Evolutionary conservation across 352 stramenopile genomes (phyloP).

Genomic region (Pythium sp.): DNA sequence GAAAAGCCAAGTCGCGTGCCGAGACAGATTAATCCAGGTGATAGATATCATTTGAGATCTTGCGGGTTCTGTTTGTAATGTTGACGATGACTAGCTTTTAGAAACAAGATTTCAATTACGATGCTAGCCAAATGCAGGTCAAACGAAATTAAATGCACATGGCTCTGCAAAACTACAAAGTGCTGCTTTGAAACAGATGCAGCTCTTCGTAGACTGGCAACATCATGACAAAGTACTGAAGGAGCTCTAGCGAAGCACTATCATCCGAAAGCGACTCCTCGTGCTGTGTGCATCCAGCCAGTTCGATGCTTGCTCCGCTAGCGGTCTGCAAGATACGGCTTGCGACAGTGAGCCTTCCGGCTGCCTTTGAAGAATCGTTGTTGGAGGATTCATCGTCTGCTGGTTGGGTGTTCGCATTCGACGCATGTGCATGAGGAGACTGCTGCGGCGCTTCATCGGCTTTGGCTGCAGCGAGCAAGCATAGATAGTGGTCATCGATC

Average conservation of each 20-base stretch:
- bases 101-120: neutral
- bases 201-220: slow-evolving; percentile 66
- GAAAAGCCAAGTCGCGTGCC: slow-evolving; percentile 42
- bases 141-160: neutral
- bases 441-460: slow-evolving; percentile 7
- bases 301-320: slow-evolving; percentile 29
- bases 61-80: too few relatives aligned
- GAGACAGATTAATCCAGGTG: slow-evolving; percentile 42
- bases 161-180: slow-evolving; percentile 7
- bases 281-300: slow-evolving; percentile 42
- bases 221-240: slow-evolving; percentile 52
- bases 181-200: slow-evolving; percentile 28
- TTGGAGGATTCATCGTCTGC: slow-evolving; percentile 10
- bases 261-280: slow-evolving; percentile 21
- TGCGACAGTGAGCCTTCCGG: neutral
- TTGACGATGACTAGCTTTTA: neutral
- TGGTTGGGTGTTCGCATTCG: neutral
- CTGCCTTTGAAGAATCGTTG: neutral
- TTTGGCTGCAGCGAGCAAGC: slow-evolving; percentile 35
- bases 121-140: neutral
- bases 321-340: slow-evolving; percentile 16
- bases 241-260: slow-evolving; percentile 33
- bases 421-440: neutral
- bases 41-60: slow-evolving; percentile 1
- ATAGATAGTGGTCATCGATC: slow-evolving; percentile 53